Evolutionary conservation across 1,284 basidiomycete genomes (phyloP), one percentile per base, ranked within the genome.

Genomic region (Cryptococcus floricola): DNA sequence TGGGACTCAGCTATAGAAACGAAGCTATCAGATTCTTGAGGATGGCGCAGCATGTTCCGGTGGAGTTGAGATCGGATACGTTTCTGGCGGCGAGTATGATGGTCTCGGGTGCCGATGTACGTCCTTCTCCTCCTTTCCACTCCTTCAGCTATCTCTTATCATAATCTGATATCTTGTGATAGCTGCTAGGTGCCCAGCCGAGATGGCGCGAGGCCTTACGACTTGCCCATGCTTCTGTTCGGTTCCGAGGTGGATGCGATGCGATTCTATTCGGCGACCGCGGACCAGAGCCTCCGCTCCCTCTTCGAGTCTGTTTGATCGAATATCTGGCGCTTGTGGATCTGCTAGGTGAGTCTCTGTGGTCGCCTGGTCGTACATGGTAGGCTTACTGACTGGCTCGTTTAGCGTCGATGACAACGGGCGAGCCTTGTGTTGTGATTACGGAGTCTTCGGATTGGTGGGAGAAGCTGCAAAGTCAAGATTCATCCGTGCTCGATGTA

Each of bases 161-260:
- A 34, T 34, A 4, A 10, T 8, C 31, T 34, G 31, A 34, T 34
- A 14, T 27, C 34, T 39, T 31, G 10, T 34, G 16, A 39, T 50
- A 71, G 69, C 60, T 73, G 7, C 59, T 73, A 2, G 65, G 65
- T 1, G 64, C 69, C 7, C 59, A 57, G 18, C 51, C 62, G 5
- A 58, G 62, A 8, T 73, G 71, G 71, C 54, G 68, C 4, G 71
- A 73, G 47, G 59, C 64, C 1, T 51, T 66, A 18, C 61, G 67
- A 4, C 60, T 68, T 23, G 66, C 63, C 18, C 56, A 63, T 13
- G 53, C 55, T 1, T 55, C 67, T 0, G 61, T 73, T 12, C 58
- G 60, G 1, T 56, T 58, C 37, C 62, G 71, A 28, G 71, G 69
- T 4, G 69, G 71, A 8, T 65, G 64, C 14, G 62, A 61, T 16